Base-by-base conservation (phyloP, 2,329 filamentous ascomycete genomes). In the Ilyonectria robusta region DNA sequence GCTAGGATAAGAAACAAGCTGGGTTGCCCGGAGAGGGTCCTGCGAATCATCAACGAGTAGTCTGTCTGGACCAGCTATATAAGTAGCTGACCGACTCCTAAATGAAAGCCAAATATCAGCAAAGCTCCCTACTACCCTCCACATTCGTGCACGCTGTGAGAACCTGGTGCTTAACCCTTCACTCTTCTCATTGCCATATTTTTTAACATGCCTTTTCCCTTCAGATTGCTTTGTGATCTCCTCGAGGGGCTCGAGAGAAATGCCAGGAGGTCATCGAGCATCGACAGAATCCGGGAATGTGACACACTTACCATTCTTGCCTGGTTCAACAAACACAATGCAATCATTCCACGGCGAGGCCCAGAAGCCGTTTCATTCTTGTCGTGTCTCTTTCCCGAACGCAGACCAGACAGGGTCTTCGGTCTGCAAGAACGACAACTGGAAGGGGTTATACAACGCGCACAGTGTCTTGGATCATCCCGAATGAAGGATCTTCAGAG, bases 391-490 rank as follows among this genome's bases (percentile, higher is more conserved):
- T 86, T 95, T 1, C 93, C 93, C 0, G 89, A 93, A 72, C 88
- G 85, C 68, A 85, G 93, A 56, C 89, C 88, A 3, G 93, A 95
- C 76, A 87, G 93, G 40, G 91, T 93, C 2, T 95, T 93, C 77
- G 85, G 84, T 23, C 81, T 95, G 1, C 87, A 92, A 75, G 82
- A 87, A 8, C 78, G 79, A 10, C 83, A 81, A 0, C 82, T 96
- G 0, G 86, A 88, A 54, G 86, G 85, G 50, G 86, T 92, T 23
- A 84, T 95, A n/a, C 86, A 84, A 9, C 86, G 89, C 47, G 87
- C 87, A 31, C 82, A 94, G 6, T 76, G 84, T 2, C 82, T 95
- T 21, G 88, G 90, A 4, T 79, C 81, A 9, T 86, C 84, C 1
- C 86, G 91, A 19, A 82, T 84, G 33, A 79, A 81, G 31, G 84